Evolutionary conservation across 202 grass and related monocot species (phyloP), one percentile per base, ranked within the genome.

Genomic region (Musa balbisiana): DNA sequence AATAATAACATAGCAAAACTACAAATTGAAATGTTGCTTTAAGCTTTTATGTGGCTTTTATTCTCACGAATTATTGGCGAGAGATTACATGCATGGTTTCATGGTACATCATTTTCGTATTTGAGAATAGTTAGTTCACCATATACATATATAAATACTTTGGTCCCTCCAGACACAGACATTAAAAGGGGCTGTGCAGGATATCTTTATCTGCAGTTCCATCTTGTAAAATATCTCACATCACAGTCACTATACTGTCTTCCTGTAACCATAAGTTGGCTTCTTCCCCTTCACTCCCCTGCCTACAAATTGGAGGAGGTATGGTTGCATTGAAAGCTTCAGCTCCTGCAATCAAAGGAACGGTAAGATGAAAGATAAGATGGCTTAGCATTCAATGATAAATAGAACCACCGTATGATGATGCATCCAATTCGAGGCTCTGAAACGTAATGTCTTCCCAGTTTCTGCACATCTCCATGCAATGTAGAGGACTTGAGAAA

Each of bases 301-400:
- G 90, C 87, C 93, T 87, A 68, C 93, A 92, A 71, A 97, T 85
- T 76, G 69, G 23, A 77, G 82, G 75, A 24, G 81, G 12, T 76
- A 53, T 51, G 68, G 64, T 68, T 15, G 71, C 79, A 65, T 79
- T 88, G 79, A 88, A 88, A 4, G 56, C 23, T 25, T 94, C 85
- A 16, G 64, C 27, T 17, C 83, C 91, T 88, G 82, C 19, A 80
- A 65, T 53, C 27, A 78, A 23, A 51, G 8, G 51, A 53, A 73
- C 14, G 10, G 9, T 25, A 22, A 51, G 50, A 14, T 3, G 3
- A 74, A 52, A 74, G 4, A 43, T 1, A 9, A 68, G 16, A 16
- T 3, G 26, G 24, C 10, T 65, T 26, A 1, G 8, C 8, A 19
- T 43, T 29, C 26, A 67, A 14, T 33, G 16, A 67, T 9, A 43